Conservation (phyloP, 495 filamentous ascomycete species). For the Neurospora sp. region DNA sequence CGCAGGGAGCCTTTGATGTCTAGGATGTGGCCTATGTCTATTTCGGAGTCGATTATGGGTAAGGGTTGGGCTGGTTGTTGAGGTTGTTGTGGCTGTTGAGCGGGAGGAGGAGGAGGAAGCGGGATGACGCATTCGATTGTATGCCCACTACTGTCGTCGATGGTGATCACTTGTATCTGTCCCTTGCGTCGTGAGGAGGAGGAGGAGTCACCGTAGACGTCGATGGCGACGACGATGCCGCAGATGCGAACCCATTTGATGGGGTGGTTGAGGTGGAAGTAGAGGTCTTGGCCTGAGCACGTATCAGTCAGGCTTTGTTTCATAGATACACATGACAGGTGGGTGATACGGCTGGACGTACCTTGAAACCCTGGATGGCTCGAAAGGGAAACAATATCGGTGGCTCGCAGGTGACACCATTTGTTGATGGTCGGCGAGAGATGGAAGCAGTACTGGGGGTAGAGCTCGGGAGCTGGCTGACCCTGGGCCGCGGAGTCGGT, state of each 20-base stretch:
- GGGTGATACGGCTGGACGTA: too few species aligned
- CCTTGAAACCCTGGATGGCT: conserved; percentile 57
- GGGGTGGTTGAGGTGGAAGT: conserved; percentile 79
- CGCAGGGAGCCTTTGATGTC: conserved; percentile 69
- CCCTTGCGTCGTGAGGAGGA: neutral
- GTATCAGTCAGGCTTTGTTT: too few species aligned
- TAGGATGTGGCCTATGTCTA: conserved; percentile 59
- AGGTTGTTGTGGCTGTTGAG: too few species aligned
- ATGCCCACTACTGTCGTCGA: conserved; percentile 82
- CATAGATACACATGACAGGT: too few species aligned
- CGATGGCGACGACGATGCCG: conserved; percentile 68
- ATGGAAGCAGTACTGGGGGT: conserved; percentile 77
- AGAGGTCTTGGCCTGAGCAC: conserved; percentile 54
- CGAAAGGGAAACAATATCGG: conserved; percentile 55
- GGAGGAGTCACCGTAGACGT: conserved; percentile 37
- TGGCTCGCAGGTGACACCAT: conserved; percentile 71
- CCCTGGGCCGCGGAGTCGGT: conserved; percentile 20
- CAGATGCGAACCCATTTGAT: conserved; percentile 74
- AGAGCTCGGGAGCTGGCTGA: conserved; percentile 32
- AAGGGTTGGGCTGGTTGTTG: neutral
- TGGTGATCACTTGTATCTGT: conserved; percentile 20
- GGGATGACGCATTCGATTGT: conserved; percentile 50
- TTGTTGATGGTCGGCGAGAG: conserved; percentile 71
- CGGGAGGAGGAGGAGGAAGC: conserved; percentile 2
- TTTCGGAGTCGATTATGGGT: conserved; percentile 14